Base-by-base conservation (phyloP, 2,329 filamentous ascomycete genomes). In the Paracamarosporium sp. region DNA sequence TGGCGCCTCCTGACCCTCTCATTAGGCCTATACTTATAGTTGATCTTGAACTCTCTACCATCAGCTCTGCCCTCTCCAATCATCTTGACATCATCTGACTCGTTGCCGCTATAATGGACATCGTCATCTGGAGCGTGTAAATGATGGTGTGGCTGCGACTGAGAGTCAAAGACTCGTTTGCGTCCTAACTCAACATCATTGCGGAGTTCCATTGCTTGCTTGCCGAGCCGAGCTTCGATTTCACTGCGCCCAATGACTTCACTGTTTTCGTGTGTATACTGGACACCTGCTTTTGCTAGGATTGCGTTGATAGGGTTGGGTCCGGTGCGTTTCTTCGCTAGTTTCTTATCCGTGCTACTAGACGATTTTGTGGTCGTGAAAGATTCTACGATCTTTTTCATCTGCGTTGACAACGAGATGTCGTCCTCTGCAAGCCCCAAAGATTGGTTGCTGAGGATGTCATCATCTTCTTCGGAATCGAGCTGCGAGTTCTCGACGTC, bases 231-330 rank as follows among this genome's bases (percentile, higher is more conserved):
- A 62, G 91, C 90, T 78, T 99, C 95, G n/a, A 97, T 85, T 65
- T 90, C 92, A n/a, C 90, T 95, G 0, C 92, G 90, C 11, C 95
- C 95, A 55, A 99, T 87, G 13, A 99, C 93, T 76, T 99, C 93
- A 1, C 91, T 92, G 73, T 99, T 99, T 67, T 98, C 91, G 71
- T 99, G 95, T 0, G 93, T 96, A 74, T 99, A 99, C 70, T 95
- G 89, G 0, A 99, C 93, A 1, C 95, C 95, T 0, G 91, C 93
- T 7, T 89, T 87, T 2, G 91, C 88, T 1, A 99, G 85, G 60
- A 99, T 98, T 2, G 93, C 95, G 66, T 94, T 90, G 30, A 98
- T 85, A 0, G 92, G 89, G 68, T 98, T 92, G 45, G 84, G 57
- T 0, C 60, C 80, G 55, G 78, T 88, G 64, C 81, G 83, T 56